Conservation (phyloP, 2,329 filamentous ascomycete genomes). For the Lasiodiplodia theobromae region DNA sequence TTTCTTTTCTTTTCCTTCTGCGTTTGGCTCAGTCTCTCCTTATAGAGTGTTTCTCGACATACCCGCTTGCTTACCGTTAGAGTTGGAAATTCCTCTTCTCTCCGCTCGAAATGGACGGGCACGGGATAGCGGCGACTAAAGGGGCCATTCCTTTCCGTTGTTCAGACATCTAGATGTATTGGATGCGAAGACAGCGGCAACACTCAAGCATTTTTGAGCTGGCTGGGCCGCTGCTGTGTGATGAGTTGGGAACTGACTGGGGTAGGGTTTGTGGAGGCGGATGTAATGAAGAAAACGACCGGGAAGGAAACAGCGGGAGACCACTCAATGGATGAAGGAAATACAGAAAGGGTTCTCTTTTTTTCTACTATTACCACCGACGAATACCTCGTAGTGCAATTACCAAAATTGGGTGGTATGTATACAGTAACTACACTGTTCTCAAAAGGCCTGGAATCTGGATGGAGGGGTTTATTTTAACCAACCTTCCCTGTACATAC, state of each 20-base stretch:
- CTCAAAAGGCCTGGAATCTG: background rate
- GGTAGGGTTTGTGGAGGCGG: conserved; percentile 6
- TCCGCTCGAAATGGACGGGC: background rate
- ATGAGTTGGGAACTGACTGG: background rate
- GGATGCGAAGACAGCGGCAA: conserved; percentile 21
- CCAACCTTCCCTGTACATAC: conserved; percentile 21
- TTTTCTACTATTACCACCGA: conserved; percentile 8
- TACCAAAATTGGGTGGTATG: conserved; percentile 19
- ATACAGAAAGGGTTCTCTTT: conserved; percentile 16
- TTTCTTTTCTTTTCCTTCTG: conserved; percentile 7
- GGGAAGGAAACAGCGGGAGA: conserved; percentile 17
- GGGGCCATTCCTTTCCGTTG: conserved; percentile 21
- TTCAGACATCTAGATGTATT: conserved; percentile 21
- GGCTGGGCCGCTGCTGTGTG: conserved; percentile 25
- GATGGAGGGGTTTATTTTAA: conserved; percentile 12
- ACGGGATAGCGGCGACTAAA: conserved; percentile 13
- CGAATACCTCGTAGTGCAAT: conserved; percentile 2
- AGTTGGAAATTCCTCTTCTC: conserved; percentile 14
- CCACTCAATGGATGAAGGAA: conserved; percentile 16
- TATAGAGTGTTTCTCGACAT: conserved; percentile 17
- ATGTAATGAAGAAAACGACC: conserved; percentile 26
- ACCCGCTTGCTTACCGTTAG: conserved; percentile 14
- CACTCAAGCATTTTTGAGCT: conserved; percentile 17
- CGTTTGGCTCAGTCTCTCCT: conserved; percentile 21
- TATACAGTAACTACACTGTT: conserved; percentile 17